These are phyloP conservation scores for Baorangia bicolor DNA, from an alignment of 768 basidiomycete species.

Conservation along the genomic window DNA sequence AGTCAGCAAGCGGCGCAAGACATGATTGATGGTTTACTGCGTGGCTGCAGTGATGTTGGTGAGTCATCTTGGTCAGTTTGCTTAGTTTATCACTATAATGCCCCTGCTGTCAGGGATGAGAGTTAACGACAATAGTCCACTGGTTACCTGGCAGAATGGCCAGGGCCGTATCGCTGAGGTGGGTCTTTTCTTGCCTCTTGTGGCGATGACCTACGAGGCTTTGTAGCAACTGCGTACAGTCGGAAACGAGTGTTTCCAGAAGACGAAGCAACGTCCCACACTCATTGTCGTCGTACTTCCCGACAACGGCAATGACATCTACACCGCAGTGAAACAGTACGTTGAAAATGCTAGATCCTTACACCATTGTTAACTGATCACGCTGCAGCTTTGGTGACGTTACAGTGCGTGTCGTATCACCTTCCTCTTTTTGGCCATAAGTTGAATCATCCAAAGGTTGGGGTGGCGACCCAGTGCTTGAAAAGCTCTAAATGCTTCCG, in stretches of 20 bases:
- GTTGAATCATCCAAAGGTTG: slow-evolving; percentile 42
- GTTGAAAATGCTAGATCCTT: slow-evolving; percentile 25
- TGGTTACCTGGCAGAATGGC: slow-evolving; percentile 56
- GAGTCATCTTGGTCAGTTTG: slow-evolving; percentile 26
- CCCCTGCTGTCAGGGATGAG: slow-evolving; percentile 48
- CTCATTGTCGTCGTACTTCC: slow-evolving; percentile 71
- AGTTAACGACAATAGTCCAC: slow-evolving; percentile 43
- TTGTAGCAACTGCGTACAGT: slow-evolving; percentile 48
- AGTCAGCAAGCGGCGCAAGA: slow-evolving; percentile 44
- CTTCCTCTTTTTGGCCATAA: neutral
- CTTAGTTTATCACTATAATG: neutral
- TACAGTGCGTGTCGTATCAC: slow-evolving; percentile 34
- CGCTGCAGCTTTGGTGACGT: slow-evolving; percentile 68
- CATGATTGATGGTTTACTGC: slow-evolving; percentile 53
- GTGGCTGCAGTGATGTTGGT: slow-evolving; percentile 58
- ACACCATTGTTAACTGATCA: neutral
- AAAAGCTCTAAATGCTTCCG: slow-evolving; percentile 63
- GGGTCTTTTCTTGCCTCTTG: slow-evolving; percentile 4
- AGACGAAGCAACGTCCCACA: slow-evolving; percentile 44
- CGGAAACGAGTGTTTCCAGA: slow-evolving; percentile 46
- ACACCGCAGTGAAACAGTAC: slow-evolving; percentile 77
- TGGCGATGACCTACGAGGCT: neutral
- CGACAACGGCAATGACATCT: slow-evolving; percentile 73
- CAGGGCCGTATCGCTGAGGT: slow-evolving; percentile 54
- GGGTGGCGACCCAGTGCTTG: slow-evolving; percentile 79